A percentile compares a stretch with the other conserved stretches of the same genome.
phyloP scores from a whole-genome alignment of 352 stramenopile species.

The Phytophthora lateralis region DNA sequence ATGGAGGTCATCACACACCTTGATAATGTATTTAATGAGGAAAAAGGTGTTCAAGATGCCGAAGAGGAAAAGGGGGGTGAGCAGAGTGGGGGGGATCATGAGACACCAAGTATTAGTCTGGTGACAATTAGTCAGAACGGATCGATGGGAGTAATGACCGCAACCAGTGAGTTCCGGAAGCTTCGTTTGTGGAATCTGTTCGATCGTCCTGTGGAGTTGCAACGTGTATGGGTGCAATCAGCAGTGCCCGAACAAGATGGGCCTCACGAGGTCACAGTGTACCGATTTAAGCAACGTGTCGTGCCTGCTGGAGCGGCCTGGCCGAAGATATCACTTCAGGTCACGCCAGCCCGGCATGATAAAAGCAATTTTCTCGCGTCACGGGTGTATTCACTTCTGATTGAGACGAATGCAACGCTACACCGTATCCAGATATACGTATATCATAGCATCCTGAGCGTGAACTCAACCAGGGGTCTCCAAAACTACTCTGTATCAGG shows the following conservation, averaged over 20 bases:
- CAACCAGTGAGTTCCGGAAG: conserved; percentile 22
- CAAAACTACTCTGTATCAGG: conserved; percentile 26
- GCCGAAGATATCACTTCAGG: conserved; percentile 36
- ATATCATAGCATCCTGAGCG: conserved; percentile 42
- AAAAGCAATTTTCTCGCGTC: conserved; percentile 8
- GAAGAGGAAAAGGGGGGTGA: conserved; percentile 7
- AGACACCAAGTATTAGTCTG: conserved; percentile 9
- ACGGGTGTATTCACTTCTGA: conserved; percentile 30
- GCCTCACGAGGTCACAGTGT: conserved; percentile 33
- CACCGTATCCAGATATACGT: conserved; percentile 41
- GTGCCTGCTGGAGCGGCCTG: conserved; percentile 33
- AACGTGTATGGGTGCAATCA: conserved; percentile 46
- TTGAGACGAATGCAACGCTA: conserved; percentile 52
- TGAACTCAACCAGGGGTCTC: conserved; percentile 35
- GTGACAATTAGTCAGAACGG: conserved; percentile 21
- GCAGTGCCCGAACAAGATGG: conserved; percentile 2
- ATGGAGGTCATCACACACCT: conserved; percentile 37
- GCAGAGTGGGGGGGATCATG: neutral
- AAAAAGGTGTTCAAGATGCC: conserved; percentile 5
- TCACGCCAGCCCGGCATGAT: conserved; percentile 20
- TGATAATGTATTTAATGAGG: conserved; percentile 19
- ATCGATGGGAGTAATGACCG: conserved; percentile 24
- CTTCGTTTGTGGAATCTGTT: conserved; percentile 49
- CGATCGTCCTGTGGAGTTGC: conserved; percentile 44
- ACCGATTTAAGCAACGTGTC: conserved; percentile 33